Conservation (phyloP, 177 flowering plant species). For the Telopea speciosissima region DNA sequence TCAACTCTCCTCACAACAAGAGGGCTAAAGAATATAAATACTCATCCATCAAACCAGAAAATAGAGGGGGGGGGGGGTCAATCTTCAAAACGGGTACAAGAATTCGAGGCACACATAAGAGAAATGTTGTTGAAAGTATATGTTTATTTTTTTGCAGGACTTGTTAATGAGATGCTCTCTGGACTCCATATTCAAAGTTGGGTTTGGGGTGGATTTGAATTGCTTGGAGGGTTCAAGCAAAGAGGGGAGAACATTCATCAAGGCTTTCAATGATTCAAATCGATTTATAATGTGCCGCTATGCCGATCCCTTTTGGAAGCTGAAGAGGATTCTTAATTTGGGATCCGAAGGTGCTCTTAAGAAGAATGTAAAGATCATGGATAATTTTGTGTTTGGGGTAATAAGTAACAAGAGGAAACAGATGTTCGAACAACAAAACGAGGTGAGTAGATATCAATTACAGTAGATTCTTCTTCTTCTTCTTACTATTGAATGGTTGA, state of each 20-base stretch:
- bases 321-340: conserved; percentile 41
- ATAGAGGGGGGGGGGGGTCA: too few relatives aligned
- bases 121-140: too few relatives aligned
- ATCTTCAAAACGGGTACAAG: too few relatives aligned
- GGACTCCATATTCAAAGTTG: conserved; percentile 66
- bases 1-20: too few relatives aligned
- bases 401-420: conserved; percentile 31
- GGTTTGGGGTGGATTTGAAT: conserved; percentile 59
- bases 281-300: conserved; percentile 34
- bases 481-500: background rate
- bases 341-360: conserved; percentile 47
- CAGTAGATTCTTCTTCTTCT: background rate
- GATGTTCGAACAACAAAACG: conserved; percentile 8
- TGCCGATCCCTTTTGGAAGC: conserved; percentile 47
- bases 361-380: conserved; percentile 35
- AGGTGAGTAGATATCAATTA: conserved; percentile 14
- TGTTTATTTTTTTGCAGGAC: too few relatives aligned
- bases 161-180: conserved; percentile 40
- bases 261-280: conserved; percentile 55
- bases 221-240: conserved; percentile 38
- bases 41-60: too few relatives aligned
- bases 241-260: conserved; percentile 30
- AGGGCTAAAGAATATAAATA: too few relatives aligned
- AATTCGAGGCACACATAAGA: too few relatives aligned
- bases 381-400: conserved; percentile 36